Evolutionary conservation across 352 stramenopile species (phyloP).

Genomic region (Globisporangium echinulatum): DNA sequence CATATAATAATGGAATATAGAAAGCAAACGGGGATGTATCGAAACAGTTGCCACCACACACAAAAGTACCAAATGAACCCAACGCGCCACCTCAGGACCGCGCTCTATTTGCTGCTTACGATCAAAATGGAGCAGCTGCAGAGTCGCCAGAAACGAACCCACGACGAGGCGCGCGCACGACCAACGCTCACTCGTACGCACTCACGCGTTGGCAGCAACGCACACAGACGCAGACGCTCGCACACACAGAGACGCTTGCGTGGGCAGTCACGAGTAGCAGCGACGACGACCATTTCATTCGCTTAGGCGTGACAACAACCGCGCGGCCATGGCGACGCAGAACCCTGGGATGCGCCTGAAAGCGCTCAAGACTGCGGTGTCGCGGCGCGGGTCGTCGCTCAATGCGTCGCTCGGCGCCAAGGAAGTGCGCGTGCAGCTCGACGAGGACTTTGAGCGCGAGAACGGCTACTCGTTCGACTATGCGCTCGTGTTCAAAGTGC

Average conservation of each 20-base stretch:
- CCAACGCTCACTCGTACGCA: not conserved
- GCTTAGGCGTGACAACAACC: too few species aligned
- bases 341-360: constrained; percentile 35
- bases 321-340: constrained; percentile 10
- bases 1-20: too few species aligned
- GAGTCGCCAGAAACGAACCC: not conserved
- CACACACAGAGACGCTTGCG: too few species aligned
- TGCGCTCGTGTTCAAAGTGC: constrained; percentile 74
- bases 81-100: too few species aligned
- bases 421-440: constrained; percentile 53
- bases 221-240: too few species aligned
- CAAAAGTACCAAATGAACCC: too few species aligned
- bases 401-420: constrained; percentile 60
- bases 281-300: too few species aligned
- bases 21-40: too few species aligned
- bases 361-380: constrained; percentile 57
- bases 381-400: constrained; percentile 52
- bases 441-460: constrained; percentile 49
- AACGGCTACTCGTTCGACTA: constrained; percentile 83
- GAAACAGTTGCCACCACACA: too few species aligned
- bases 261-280: too few species aligned
- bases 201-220: not conserved
- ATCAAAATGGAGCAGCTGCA: not conserved
- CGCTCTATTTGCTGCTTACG: too few species aligned
- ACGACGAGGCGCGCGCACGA: not conserved